These are phyloP conservation scores for Epichloe elymi DNA, from an alignment of 2,329 filamentous ascomycete species.

Conservation along the genomic window DNA sequence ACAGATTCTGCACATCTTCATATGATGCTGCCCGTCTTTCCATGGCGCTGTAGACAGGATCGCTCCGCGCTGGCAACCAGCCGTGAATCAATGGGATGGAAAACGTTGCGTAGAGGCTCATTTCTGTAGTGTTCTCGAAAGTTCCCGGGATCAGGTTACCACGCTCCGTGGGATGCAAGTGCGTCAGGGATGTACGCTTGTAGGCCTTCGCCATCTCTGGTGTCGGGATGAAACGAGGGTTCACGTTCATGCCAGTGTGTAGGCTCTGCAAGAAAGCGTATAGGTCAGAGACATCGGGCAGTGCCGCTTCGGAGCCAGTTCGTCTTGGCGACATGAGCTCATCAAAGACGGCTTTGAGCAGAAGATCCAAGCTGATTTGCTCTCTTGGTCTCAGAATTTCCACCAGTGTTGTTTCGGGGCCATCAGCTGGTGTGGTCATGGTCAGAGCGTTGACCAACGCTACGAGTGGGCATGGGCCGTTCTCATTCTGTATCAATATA, in stretches of 20 bases:
- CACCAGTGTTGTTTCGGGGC: conserved; percentile 54
- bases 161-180: conserved; percentile 37
- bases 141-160: conserved; percentile 46
- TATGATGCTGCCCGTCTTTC: conserved; percentile 67
- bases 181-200: conserved; percentile 38
- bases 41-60: conserved; percentile 57
- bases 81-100: conserved; percentile 81
- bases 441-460: conserved; percentile 88
- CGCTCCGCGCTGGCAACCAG: conserved; percentile 64
- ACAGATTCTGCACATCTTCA: conserved; percentile 79
- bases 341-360: conserved; percentile 84
- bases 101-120: conserved; percentile 85
- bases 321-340: conserved; percentile 73
- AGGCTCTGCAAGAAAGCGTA: conserved; percentile 79
- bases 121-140: conserved; percentile 79
- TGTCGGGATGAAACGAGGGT: conserved; percentile 67
- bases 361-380: conserved; percentile 71
- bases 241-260: conserved; percentile 97
- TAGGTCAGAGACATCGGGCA: conserved; percentile 80
- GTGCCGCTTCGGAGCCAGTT: conserved; percentile 44
- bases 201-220: conserved; percentile 32
- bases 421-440: conserved; percentile 58
- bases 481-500: conserved; percentile 82
- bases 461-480: conserved; percentile 86
- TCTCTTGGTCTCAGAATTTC: conserved; percentile 69